Evolutionary conservation across 208 protist genomes (phyloP).

Genomic region (Trypanosoma brucei): DNA sequence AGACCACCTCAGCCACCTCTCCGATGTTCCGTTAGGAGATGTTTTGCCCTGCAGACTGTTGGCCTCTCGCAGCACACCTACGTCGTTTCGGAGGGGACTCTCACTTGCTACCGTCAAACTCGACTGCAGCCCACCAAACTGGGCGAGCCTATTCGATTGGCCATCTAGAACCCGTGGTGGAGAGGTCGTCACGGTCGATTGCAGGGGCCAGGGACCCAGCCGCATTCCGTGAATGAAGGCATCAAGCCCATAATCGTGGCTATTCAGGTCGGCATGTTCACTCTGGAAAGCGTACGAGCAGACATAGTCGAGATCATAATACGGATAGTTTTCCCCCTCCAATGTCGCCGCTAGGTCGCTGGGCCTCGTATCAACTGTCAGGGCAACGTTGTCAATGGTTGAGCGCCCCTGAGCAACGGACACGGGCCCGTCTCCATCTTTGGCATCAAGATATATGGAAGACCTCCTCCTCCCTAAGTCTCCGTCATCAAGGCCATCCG

Average conservation of each 20-base stretch:
- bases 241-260: constrained; percentile 53
- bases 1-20: too few relatives aligned
- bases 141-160: not conserved
- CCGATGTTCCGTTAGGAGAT: too few relatives aligned
- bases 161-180: not conserved
- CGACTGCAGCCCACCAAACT: too few relatives aligned
- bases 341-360: not conserved
- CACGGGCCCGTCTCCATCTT: not conserved
- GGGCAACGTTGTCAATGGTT: not conserved
- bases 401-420: not conserved
- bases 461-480: not conserved
- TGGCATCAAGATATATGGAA: not conserved
- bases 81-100: too few relatives aligned
- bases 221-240: constrained; percentile 56
- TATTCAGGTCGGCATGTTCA: constrained; percentile 3
- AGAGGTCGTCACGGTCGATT: constrained; percentile 34
- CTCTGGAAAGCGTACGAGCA: not conserved
- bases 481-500: not conserved
- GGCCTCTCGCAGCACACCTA: too few relatives aligned
- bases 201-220: constrained; percentile 58
- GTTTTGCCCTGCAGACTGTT: too few relatives aligned
- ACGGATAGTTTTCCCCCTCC: constrained; percentile 24
- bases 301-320: constrained; percentile 4
- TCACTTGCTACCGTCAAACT: too few relatives aligned
- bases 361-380: not conserved